Percentiles rank a stretch among this genome's conserved stretches.
Evolutionary conservation across 371 early-diverging fungal species (phyloP).

Genomic region (Neoconidiobolus thromboides): DNA sequence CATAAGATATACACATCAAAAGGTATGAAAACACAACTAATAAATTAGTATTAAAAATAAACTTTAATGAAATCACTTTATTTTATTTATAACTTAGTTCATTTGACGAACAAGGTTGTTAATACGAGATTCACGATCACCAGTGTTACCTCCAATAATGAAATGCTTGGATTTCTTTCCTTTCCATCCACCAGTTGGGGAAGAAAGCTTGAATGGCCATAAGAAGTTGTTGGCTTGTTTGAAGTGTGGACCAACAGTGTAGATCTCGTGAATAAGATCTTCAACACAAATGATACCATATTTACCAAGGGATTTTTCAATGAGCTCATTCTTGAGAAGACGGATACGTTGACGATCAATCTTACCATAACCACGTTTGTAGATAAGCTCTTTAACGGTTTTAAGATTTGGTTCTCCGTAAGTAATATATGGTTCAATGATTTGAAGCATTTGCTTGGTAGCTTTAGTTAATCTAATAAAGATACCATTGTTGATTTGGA

Average conservation of each 20-base stretch:
- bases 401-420: constrained; percentile 96
- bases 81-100: constrained; percentile 37
- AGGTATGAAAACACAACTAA: not conserved
- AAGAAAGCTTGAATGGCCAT: constrained; percentile 98
- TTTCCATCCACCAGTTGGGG: constrained; percentile 94
- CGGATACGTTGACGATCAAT: constrained; percentile 91
- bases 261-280: constrained; percentile 98
- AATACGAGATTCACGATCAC: constrained; percentile 91
- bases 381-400: constrained; percentile 96
- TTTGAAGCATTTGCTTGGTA: constrained; percentile 94
- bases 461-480: constrained; percentile 98
- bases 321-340: constrained; percentile 88
- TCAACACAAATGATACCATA: constrained; percentile 96
- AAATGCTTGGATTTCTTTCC: constrained; percentile 93
- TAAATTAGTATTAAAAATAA: not conserved
- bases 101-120: constrained; percentile 89
- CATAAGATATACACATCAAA: not conserved
- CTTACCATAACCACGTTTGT: constrained; percentile 99
- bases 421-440: constrained; percentile 95
- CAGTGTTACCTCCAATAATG: constrained; percentile 95
- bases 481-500: constrained; percentile 98
- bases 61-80: too few relatives aligned
- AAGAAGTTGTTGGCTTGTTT: constrained; percentile 97
- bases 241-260: constrained; percentile 94
- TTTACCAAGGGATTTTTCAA: constrained; percentile 90